Percentiles rank a stretch among this genome's conserved stretches.
These are phyloP conservation scores for Scortechinia acanthostroma DNA, from an alignment of 2,329 filamentous ascomycete species.

Conservation along the genomic window DNA sequence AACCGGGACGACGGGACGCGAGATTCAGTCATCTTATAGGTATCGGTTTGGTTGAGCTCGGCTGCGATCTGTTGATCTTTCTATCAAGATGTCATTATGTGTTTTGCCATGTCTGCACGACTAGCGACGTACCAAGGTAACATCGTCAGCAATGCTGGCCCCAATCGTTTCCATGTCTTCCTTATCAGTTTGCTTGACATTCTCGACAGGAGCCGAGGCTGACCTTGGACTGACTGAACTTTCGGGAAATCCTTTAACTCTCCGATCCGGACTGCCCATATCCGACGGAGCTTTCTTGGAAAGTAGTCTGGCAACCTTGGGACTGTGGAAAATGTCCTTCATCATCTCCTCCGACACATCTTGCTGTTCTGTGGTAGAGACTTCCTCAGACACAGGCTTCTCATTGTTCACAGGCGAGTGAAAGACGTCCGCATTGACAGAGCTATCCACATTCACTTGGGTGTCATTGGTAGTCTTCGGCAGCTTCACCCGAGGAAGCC, in stretches of 20 bases:
- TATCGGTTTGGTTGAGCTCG: too few species aligned
- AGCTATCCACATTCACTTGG: not conserved
- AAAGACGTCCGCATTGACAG: not conserved
- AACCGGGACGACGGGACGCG: slow-evolving; percentile 77
- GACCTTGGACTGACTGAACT: not conserved
- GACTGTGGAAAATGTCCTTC: not conserved
- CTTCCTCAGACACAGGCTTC: not conserved
- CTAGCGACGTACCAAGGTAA: too few species aligned
- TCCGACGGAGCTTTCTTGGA: not conserved
- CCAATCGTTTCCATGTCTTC: not conserved
- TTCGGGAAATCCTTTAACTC: too few species aligned
- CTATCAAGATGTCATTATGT: too few species aligned
- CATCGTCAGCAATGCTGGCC: not conserved
- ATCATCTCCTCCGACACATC: not conserved
- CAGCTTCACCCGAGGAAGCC: not conserved
- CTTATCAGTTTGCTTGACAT: too few species aligned
- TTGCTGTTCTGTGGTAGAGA: not conserved
- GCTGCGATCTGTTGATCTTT: too few species aligned
- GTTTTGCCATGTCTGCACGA: too few species aligned
- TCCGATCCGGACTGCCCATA: too few species aligned
- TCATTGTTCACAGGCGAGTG: not conserved
- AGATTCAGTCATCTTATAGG: not conserved
- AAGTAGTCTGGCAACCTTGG: not conserved
- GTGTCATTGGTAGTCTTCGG: not conserved
- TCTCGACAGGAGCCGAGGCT: too few species aligned